These are phyloP conservation scores for Abrus pulchellus DNA, from an alignment of 306 rosid species.

Conservation along the genomic window DNA sequence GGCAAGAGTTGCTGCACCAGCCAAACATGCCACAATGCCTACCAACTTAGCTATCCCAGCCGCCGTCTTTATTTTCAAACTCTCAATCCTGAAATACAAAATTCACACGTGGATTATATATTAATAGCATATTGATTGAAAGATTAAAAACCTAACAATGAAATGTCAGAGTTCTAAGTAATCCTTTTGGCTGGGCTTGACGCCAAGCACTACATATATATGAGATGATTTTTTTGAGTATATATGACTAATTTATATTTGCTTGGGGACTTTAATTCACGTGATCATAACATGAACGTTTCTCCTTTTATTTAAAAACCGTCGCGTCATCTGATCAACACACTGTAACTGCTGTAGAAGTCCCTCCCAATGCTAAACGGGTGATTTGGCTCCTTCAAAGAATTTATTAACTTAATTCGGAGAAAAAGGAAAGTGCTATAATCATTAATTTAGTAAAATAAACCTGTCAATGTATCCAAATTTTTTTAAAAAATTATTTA, in stretches of 20 bases:
- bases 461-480: background rate
- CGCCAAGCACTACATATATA: background rate
- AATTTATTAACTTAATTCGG: background rate
- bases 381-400: background rate
- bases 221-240: background rate
- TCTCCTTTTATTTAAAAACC: background rate
- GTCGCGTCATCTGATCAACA: background rate
- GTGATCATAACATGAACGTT: background rate
- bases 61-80: constrained; percentile 61
- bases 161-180: background rate
- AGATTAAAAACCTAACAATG: background rate
- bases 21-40: constrained; percentile 69
- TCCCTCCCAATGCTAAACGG: background rate
- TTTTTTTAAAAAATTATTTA: too few species aligned
- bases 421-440: background rate
- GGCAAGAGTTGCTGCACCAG: constrained; percentile 74
- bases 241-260: too few species aligned
- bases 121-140: background rate
- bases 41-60: constrained; percentile 72
- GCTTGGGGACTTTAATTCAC: background rate
- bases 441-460: background rate
- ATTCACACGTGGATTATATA: background rate
- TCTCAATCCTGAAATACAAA: constrained; percentile 66
- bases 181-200: background rate
- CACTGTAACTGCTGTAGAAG: background rate